Percentiles rank a stretch among this genome's conserved stretches.
These are phyloP conservation scores for Paraphaeosphaeria sporulosa DNA, from an alignment of 2,329 filamentous ascomycete genomes.

Conservation along the genomic window DNA sequence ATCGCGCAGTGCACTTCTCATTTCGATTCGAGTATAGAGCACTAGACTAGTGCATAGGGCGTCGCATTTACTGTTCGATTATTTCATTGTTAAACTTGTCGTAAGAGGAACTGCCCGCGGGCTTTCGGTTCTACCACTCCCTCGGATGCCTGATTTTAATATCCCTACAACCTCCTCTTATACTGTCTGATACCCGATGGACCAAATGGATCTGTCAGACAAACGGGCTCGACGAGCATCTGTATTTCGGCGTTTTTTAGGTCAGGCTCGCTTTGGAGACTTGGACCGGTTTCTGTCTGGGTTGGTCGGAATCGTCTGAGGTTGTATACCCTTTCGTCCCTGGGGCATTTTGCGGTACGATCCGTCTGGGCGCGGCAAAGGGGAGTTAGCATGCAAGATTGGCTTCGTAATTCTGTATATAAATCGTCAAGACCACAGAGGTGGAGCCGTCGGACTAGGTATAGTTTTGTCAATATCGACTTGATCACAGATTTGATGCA, in stretches of 20 bases:
- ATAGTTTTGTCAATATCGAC: constrained; percentile 20
- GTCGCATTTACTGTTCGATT: neutral
- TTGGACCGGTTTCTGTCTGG: constrained; percentile 15
- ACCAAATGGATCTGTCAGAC: constrained; percentile 3
- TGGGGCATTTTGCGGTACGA: constrained; percentile 24
- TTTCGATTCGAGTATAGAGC: constrained; percentile 6
- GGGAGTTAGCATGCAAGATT: constrained; percentile 23
- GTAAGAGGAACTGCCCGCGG: neutral
- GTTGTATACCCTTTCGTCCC: constrained; percentile 47
- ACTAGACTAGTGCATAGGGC: constrained; percentile 8
- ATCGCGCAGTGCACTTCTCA: constrained; percentile 4
- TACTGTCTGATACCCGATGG: constrained; percentile 8
- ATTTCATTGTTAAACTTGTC: constrained; percentile 4
- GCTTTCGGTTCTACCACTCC: constrained; percentile 10
- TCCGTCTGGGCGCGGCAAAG: constrained; percentile 13
- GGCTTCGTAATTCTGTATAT: constrained; percentile 34
- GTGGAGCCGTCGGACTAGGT: constrained; percentile 8
- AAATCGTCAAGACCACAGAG: constrained; percentile 12
- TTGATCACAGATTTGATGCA: neutral
- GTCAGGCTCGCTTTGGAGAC: constrained; percentile 13
- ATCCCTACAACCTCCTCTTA: constrained; percentile 6
- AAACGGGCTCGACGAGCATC: constrained; percentile 19
- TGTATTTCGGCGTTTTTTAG: constrained; percentile 28
- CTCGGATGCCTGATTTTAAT: constrained; percentile 10
- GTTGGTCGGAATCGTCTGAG: constrained; percentile 29